Conservation (phyloP, 2,329 filamentous ascomycete genomes). For the Colletotrichum phormii region DNA sequence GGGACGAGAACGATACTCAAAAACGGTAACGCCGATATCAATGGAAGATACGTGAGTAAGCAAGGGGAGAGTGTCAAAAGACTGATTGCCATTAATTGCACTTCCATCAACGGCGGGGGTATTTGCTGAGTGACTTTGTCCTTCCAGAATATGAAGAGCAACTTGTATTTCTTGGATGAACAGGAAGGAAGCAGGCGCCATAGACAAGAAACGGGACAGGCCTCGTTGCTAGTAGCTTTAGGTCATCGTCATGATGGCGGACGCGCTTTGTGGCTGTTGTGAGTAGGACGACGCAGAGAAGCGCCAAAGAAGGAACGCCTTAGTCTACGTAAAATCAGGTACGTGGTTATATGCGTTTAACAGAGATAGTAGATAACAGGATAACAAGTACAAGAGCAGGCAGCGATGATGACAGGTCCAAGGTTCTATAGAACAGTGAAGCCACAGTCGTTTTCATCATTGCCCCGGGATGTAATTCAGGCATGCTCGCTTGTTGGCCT, state of each 20-base stretch:
- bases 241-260: background rate
- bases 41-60: no score
- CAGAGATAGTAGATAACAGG: background rate
- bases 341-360: constrained; percentile 8
- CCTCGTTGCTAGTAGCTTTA: background rate
- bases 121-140: background rate
- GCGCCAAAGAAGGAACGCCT: constrained; percentile 17
- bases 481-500: constrained; percentile 35
- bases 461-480: background rate
- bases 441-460: background rate
- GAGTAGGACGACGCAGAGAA: background rate
- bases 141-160: background rate
- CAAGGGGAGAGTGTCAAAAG: background rate
- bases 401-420: background rate
- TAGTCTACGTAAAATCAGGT: background rate
- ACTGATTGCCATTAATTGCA: background rate
- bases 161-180: constrained; percentile 14
- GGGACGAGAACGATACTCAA: no score
- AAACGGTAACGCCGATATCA: no score
- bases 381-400: background rate
- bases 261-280: background rate
- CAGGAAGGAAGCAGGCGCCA: background rate
- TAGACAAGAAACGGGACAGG: background rate
- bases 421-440: background rate
- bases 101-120: constrained; percentile 2